Percentiles rank a stretch among this genome's conserved stretches.
These are phyloP conservation scores for Lotmaria passim DNA, from an alignment of 208 protist genomes.

Conservation along the genomic window DNA sequence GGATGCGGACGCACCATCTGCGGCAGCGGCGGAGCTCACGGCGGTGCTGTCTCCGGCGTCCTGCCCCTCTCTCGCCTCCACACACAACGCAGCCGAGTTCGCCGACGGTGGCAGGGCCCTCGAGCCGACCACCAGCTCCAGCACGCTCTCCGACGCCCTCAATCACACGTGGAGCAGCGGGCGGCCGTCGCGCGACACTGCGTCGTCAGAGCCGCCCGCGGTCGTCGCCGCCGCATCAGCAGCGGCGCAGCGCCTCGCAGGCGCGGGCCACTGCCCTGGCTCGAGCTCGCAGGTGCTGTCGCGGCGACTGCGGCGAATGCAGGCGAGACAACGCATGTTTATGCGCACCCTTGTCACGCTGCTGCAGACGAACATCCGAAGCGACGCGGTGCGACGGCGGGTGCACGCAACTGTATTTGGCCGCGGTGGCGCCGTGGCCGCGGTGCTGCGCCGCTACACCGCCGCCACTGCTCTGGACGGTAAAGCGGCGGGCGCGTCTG, in stretches of 20 bases:
- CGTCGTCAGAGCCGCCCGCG: too few species aligned
- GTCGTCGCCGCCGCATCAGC: too few species aligned
- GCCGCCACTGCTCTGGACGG: background rate
- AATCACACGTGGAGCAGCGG: slow-evolving; percentile 28
- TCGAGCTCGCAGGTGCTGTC: background rate
- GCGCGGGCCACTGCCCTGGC: background rate
- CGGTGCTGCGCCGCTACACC: background rate
- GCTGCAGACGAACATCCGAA: slow-evolving; percentile 19
- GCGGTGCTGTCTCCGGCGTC: background rate
- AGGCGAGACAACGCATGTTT: slow-evolving; percentile 13
- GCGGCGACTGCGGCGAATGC: slow-evolving; percentile 10
- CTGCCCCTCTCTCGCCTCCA: background rate
- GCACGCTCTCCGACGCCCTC: slow-evolving; percentile 11
- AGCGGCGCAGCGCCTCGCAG: background rate
- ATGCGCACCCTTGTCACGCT: slow-evolving; percentile 26
- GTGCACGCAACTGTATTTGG: slow-evolving; percentile 33
- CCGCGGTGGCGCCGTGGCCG: background rate
- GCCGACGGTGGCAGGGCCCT: background rate
- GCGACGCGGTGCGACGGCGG: slow-evolving; percentile 19
- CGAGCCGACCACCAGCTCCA: background rate
- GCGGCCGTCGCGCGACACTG: background rate
- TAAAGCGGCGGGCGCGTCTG: background rate
- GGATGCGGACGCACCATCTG: too few species aligned
- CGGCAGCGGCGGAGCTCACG: background rate
- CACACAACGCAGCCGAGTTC: background rate